These are phyloP conservation scores for Amylocystis lapponica DNA, from an alignment of 768 basidiomycete species.

Conservation along the genomic window DNA sequence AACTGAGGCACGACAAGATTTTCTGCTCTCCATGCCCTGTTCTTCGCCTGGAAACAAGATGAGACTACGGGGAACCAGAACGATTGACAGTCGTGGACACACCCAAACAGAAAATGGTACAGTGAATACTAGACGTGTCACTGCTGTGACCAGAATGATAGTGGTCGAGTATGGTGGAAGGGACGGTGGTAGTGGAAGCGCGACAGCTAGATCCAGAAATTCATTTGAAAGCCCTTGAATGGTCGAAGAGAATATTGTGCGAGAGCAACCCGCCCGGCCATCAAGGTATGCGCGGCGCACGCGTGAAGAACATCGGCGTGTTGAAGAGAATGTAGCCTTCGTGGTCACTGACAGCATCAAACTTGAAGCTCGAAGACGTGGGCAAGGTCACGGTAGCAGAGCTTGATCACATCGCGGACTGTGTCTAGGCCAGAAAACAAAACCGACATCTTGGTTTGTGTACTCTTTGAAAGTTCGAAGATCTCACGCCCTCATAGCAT, in stretches of 20 bases:
- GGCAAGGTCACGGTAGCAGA: too few relatives aligned
- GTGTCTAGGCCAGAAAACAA: too few relatives aligned
- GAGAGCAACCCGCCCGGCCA: neutral
- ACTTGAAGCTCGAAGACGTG: neutral
- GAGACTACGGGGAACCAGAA: too few relatives aligned
- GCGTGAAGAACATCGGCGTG: neutral
- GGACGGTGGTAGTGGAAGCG: slow-evolving; percentile 64
- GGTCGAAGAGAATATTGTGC: slow-evolving; percentile 18
- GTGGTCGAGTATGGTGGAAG: slow-evolving; percentile 70
- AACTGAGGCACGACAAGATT: slow-evolving; percentile 56
- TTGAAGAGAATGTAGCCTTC: neutral
- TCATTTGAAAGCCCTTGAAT: slow-evolving; percentile 36
- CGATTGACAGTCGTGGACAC: slow-evolving; percentile 22
- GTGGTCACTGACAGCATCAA: neutral
- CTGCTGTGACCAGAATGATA: slow-evolving; percentile 63
- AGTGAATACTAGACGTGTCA: slow-evolving; percentile 51
- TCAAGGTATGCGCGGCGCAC: too few relatives aligned
- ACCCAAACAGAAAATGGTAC: slow-evolving; percentile 80
- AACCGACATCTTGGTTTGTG: too few relatives aligned
- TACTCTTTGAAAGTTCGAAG: too few relatives aligned
- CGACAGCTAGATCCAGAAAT: slow-evolving; percentile 71
- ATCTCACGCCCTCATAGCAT: too few relatives aligned
- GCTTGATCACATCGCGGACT: too few relatives aligned
- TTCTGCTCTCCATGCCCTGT: slow-evolving; percentile 53
- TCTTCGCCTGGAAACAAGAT: slow-evolving; percentile 54